Percentiles rank a stretch among this genome's conserved stretches.
These are phyloP conservation scores for Taxillus chinensis DNA, from an alignment of 164 flowering plant genomes.

Conservation along the genomic window DNA sequence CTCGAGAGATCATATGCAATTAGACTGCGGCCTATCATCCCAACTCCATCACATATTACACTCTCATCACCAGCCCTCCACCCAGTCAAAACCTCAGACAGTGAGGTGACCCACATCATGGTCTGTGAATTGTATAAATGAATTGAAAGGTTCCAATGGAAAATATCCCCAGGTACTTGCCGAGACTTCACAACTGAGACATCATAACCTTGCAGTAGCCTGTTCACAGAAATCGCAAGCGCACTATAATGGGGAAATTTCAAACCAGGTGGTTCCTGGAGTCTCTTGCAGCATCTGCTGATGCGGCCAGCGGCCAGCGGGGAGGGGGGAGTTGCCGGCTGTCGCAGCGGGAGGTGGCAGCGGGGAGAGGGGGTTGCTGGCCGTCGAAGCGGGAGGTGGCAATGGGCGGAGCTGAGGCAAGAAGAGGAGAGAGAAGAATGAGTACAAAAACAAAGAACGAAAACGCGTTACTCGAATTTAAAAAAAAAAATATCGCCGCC, in stretches of 20 bases:
- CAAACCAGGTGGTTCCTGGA: constrained; percentile 53
- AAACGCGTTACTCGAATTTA: too few species aligned
- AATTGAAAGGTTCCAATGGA: constrained; percentile 79
- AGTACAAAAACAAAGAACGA: too few species aligned
- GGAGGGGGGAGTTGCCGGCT: too few species aligned
- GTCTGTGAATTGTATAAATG: constrained; percentile 59
- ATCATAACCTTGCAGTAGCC: constrained; percentile 31
- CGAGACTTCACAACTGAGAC: constrained; percentile 66
- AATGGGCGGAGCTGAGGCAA: too few species aligned
- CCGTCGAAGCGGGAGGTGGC: too few species aligned
- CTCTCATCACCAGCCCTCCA: constrained; percentile 95
- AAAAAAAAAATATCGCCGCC: too few species aligned
- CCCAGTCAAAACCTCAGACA: constrained; percentile 64
- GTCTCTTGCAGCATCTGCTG: constrained; percentile 37
- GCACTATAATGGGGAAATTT: constrained; percentile 71
- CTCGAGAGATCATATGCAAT: constrained; percentile 45
- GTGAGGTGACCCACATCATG: constrained; percentile 51
- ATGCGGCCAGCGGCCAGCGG: too few species aligned
- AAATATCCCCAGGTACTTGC: constrained; percentile 71
- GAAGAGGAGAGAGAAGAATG: too few species aligned
- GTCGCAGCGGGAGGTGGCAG: too few species aligned
- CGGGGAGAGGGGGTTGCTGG: too few species aligned
- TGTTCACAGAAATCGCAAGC: constrained; percentile 56
- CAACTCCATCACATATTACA: constrained; percentile 67
- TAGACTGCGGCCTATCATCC: constrained; percentile 57